Percentiles rank a stretch among this genome's conserved stretches.
Conservation (phyloP, 768 basidiomycete genomes). For the Hygrocybe punicea region DNA sequence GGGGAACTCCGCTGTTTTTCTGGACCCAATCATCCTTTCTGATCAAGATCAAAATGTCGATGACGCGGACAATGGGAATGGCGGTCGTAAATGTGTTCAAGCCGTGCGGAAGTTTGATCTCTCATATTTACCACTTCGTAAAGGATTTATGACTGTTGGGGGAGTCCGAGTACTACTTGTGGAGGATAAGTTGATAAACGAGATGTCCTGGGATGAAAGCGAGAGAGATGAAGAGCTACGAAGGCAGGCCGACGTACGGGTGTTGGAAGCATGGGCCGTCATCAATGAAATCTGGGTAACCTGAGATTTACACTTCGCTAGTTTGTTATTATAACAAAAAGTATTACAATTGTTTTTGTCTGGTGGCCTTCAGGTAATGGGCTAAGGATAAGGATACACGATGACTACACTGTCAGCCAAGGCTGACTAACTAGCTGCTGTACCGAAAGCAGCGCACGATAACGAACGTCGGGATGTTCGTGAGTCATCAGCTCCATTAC, state of each 20-base stretch:
- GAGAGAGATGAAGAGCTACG: conserved; percentile 26
- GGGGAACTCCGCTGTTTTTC: conserved; percentile 49
- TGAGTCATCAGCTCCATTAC: conserved; percentile 95
- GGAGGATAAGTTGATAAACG: conserved; percentile 49
- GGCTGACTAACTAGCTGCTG: conserved; percentile 90
- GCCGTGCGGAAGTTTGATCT: conserved; percentile 59
- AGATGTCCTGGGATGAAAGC: conserved; percentile 22
- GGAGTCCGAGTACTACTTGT: conserved; percentile 69
- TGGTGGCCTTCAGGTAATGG: too few relatives aligned
- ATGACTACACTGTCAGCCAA: conserved; percentile 54
- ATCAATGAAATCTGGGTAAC: conserved; percentile 71
- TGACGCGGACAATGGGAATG: conserved; percentile 15
- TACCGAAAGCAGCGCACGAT: conserved; percentile 85
- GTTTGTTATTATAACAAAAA: background rate
- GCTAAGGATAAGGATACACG: background rate
- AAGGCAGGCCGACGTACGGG: conserved; percentile 29
- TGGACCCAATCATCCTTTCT: conserved; percentile 44
- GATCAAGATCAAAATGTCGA: conserved; percentile 6
- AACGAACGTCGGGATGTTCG: conserved; percentile 82
- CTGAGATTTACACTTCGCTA: too few relatives aligned
- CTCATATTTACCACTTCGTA: conserved; percentile 53
- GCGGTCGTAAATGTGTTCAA: conserved; percentile 29
- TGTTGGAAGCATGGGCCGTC: conserved; percentile 68
- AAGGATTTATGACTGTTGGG: conserved; percentile 62
- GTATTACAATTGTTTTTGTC: background rate